Evolutionary conservation across 495 filamentous ascomycete species (phyloP).

Genomic region (Bathelium albidoporum): DNA sequence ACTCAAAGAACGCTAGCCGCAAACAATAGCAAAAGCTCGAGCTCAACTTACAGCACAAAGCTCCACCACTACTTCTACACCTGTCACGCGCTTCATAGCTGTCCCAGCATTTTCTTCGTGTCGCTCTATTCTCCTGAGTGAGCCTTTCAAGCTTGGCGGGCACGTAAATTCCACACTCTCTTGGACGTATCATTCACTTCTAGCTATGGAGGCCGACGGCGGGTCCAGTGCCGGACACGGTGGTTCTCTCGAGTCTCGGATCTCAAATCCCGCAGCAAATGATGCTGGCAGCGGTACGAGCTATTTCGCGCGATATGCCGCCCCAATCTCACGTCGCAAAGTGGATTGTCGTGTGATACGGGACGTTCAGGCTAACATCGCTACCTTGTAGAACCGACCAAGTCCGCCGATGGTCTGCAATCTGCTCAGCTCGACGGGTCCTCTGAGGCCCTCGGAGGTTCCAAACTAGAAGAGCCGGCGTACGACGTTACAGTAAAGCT

Average conservation of each 20-base stretch:
- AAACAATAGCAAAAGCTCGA: neutral
- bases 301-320: neutral
- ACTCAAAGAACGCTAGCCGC: neutral
- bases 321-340: neutral
- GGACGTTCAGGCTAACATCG: neutral
- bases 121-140: neutral
- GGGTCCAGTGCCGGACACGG: neutral
- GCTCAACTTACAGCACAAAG: neutral
- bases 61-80: neutral
- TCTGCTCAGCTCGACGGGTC: slow-evolving; percentile 46
- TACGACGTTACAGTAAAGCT: slow-evolving; percentile 86
- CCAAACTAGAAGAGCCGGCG: slow-evolving; percentile 57
- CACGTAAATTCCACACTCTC: neutral
- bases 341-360: neutral
- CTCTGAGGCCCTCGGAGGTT: slow-evolving; percentile 25
- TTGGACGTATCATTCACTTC: neutral
- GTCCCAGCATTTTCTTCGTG: neutral
- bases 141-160: neutral
- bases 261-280: neutral
- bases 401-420: slow-evolving; percentile 11
- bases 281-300: neutral
- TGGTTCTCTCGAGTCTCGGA: neutral
- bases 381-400: neutral
- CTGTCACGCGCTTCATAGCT: neutral
- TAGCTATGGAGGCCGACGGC: neutral